These are phyloP conservation scores for Colletotrichum sp. DNA, from an alignment of 2,329 filamentous ascomycete species.

Conservation along the genomic window DNA sequence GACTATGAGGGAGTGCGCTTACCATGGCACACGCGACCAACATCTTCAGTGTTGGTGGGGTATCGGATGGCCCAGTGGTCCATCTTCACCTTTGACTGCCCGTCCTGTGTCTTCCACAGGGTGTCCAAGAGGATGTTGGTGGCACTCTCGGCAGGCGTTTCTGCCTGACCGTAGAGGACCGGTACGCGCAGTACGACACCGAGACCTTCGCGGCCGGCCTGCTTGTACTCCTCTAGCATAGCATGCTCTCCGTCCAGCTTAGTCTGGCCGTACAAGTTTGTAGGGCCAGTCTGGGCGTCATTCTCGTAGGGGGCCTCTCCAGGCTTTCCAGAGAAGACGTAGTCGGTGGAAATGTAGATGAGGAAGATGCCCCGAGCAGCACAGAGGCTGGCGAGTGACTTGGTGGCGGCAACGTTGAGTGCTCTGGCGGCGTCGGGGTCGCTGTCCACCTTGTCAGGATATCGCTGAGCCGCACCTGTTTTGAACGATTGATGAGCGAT, in stretches of 20 bases:
- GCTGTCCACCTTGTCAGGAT: slow-evolving; percentile 82
- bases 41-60: slow-evolving; percentile 88
- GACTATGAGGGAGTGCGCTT: slow-evolving; percentile 27
- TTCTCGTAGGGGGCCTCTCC: slow-evolving; percentile 86
- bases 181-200: slow-evolving; percentile 81
- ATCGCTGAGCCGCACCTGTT: slow-evolving; percentile 83
- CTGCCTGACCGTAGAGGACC: slow-evolving; percentile 81
- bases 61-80: slow-evolving; percentile 87
- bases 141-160: slow-evolving; percentile 76
- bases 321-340: slow-evolving; percentile 74
- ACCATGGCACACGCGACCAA: slow-evolving; percentile 78
- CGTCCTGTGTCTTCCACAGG: slow-evolving; percentile 75
- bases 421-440: slow-evolving; percentile 77
- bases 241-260: slow-evolving; percentile 67
- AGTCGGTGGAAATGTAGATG: slow-evolving; percentile 84
- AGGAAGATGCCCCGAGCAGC: slow-evolving; percentile 65
- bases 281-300: slow-evolving; percentile 67
- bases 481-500: background rate
- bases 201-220: slow-evolving; percentile 53
- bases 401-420: slow-evolving; percentile 77
- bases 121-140: slow-evolving; percentile 81
- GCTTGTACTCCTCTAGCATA: slow-evolving; percentile 65
- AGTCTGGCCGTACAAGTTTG: slow-evolving; percentile 76
- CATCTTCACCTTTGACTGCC: slow-evolving; percentile 70
- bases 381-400: slow-evolving; percentile 69